Evolutionary conservation across 2,329 filamentous ascomycete genomes (phyloP), one percentile per base, ranked within the genome.

Genomic region (Trichophyton equinum): DNA sequence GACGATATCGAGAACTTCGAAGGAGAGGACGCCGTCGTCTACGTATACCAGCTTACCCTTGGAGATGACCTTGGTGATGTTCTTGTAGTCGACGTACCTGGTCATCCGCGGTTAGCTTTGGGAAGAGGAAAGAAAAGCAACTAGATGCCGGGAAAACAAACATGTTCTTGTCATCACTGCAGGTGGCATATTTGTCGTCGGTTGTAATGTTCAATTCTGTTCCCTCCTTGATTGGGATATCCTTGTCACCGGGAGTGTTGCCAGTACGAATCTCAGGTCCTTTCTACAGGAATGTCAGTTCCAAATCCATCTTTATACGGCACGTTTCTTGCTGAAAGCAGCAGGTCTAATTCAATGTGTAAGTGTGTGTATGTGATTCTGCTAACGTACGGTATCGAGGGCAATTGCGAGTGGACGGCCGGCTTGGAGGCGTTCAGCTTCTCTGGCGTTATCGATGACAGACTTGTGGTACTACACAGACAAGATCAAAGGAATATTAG

Each of bases 21-120:
- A 97, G 27, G 92, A 95, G 69, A 97, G 86, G 67, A 99, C 92
- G 77, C 94, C 94, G 72, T 99, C 94, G 72, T 99, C 94, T 69
- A 99, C 94, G 78, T 95, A 99, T 81, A 99, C 95, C 76, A 88
- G 86, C 71, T 94, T 91, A 72, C 92, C 94, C 63, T 84, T 81
- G 74, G 88, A 78, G 72, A 99, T 97, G 70, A 99, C 94, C 81
- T 95, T 96, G 78, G 92, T 96, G 78, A 99, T 97, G 83, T 99
- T 99, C 86, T 95, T 95, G 83, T 99, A 97, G 81, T 97, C 92
- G 72, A 97, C 88, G 73, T 91, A 96, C 86, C 89, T 92, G 36
- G 46, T 38, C 49, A 38, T 22, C 18, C 18, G 13, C 47, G 36
- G 5, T 27, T 40, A 9, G 58, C 15, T 30, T 42, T 55, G 57